Evolutionary conservation across 2,329 filamentous ascomycete genomes (phyloP), one percentile per base, ranked within the genome.

Genomic region (Paramyrothecium roridum): DNA sequence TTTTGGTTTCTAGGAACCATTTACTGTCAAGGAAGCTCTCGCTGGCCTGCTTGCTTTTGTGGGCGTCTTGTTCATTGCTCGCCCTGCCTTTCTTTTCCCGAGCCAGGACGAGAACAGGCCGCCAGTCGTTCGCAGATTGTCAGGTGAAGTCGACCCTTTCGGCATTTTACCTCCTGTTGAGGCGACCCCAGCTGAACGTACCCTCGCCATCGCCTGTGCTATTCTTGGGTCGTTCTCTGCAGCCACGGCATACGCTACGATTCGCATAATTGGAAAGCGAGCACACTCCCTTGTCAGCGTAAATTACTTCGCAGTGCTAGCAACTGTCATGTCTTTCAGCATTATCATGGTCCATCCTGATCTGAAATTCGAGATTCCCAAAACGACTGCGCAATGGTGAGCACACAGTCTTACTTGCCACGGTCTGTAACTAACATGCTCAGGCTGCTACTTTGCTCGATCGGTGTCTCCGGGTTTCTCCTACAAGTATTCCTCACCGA

Each of bases 401-500:
- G 63, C 53, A 8, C 12, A 0, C 1, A 0, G 4, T 6, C 1
- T 2, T 48, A 21, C 8, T 22, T 26, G 48, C 20, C 20, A 50
- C 17, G n/a, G 8, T 40, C 26, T 0, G 3, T 33, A 0, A 3
- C 54, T 62, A 1, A 61, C 13, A 0, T 20, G 61, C 88, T 1
- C 3, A 67, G 88, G 50, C 73, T 83, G 46, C 70, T 93, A 16
- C 61, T 86, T 1, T 81, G 84, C 33, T 74, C 73, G 1, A 76
- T 95, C 11, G 89, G 89, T 0, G 65, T 86, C 0, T 88, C 86
- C 34, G 90, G 90, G 0, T 93, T 93, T 63, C 65, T 89, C n/a
- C 83, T 92, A 73, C 90, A 93, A 76, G 89, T 90, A 54, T 77
- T 93, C 8, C 74, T 93, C 1, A 91, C 90, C 0, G 85, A 86